Evolutionary conservation across 2,329 filamentous ascomycete species (phyloP).

Genomic region (Paraphaeosphaeria minitans): DNA sequence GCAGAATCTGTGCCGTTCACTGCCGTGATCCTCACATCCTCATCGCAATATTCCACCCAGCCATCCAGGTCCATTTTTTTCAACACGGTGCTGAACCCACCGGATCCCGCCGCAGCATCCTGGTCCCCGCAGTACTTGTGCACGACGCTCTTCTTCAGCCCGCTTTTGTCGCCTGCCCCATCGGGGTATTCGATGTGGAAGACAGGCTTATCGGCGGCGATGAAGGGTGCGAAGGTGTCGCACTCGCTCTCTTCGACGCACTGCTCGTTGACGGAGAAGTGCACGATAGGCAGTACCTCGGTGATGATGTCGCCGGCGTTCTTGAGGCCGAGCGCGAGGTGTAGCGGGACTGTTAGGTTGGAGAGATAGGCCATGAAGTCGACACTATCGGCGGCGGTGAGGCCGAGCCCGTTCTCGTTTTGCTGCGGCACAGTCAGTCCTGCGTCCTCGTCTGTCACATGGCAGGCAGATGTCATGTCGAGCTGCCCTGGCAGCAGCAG

Average conservation of each 20-base stretch:
- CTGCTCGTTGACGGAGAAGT: slow-evolving; percentile 74
- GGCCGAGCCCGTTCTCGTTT: slow-evolving; percentile 66
- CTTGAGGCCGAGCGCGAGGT: slow-evolving; percentile 70
- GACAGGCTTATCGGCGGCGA: slow-evolving; percentile 67
- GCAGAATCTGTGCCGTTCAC: slow-evolving; percentile 20
- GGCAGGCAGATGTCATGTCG: neutral
- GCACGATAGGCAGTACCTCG: slow-evolving; percentile 56
- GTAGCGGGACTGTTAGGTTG: slow-evolving; percentile 56
- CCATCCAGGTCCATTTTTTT: slow-evolving; percentile 69
- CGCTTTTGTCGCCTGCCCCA: slow-evolving; percentile 45
- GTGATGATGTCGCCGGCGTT: slow-evolving; percentile 67
- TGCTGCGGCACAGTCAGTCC: slow-evolving; percentile 26
- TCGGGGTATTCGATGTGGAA: slow-evolving; percentile 75
- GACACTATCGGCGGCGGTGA: slow-evolving; percentile 63
- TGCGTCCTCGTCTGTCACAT: neutral
- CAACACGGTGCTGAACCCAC: slow-evolving; percentile 66
- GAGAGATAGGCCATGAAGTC: slow-evolving; percentile 67
- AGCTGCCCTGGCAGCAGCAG: neutral
- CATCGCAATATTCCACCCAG: slow-evolving; percentile 64
- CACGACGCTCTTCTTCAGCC: slow-evolving; percentile 39
- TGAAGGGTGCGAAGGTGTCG: slow-evolving; percentile 61
- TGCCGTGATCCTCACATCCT: slow-evolving; percentile 28
- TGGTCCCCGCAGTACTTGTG: slow-evolving; percentile 50
- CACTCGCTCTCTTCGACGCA: slow-evolving; percentile 68
- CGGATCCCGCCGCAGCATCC: slow-evolving; percentile 47